Evolutionary conservation across 352 stramenopile species (phyloP).

Genomic region (Phytophthora multivora): DNA sequence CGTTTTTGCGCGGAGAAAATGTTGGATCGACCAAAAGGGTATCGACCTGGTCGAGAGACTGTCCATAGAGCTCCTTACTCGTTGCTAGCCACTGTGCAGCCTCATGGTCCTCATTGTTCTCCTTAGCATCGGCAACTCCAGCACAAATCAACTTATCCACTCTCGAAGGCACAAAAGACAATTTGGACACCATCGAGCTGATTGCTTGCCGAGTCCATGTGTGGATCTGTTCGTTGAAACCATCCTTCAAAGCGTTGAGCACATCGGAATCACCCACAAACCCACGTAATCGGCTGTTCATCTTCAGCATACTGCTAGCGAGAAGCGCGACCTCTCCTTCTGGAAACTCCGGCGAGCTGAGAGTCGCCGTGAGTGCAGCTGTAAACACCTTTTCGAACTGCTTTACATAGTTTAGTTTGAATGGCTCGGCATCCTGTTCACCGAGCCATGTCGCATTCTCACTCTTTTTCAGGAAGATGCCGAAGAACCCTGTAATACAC

Average conservation of each 20-base stretch:
- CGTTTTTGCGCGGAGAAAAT: conserved; percentile 27
- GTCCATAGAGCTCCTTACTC: conserved; percentile 37
- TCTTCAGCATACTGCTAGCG: conserved; percentile 48
- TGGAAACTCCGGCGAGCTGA: conserved; percentile 47
- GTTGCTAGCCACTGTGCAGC: conserved; percentile 42
- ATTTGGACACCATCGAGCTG: conserved; percentile 30
- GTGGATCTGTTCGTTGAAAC: conserved; percentile 40
- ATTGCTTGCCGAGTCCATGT: conserved; percentile 46
- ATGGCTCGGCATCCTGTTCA: conserved; percentile 22
- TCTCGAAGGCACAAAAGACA: conserved; percentile 40
- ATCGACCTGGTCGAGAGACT: conserved; percentile 42
- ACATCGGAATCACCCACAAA: conserved; percentile 34
- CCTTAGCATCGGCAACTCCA: conserved; percentile 20
- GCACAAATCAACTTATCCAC: conserved; percentile 35
- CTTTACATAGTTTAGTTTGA: conserved; percentile 49
- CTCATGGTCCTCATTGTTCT: conserved; percentile 19
- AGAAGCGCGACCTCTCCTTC: conserved; percentile 43
- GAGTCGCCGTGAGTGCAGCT: conserved; percentile 41
- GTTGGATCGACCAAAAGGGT: conserved; percentile 19
- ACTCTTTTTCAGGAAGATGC: conserved; percentile 60
- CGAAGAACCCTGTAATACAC: conserved; percentile 71
- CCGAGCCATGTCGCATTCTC: conserved; percentile 38
- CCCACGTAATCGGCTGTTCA: conserved; percentile 40
- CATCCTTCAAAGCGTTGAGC: conserved; percentile 33
- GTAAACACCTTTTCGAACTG: conserved; percentile 73